Base-by-base conservation (phyloP, 106 monocot genomes). In the Cymbidium sinense region DNA sequence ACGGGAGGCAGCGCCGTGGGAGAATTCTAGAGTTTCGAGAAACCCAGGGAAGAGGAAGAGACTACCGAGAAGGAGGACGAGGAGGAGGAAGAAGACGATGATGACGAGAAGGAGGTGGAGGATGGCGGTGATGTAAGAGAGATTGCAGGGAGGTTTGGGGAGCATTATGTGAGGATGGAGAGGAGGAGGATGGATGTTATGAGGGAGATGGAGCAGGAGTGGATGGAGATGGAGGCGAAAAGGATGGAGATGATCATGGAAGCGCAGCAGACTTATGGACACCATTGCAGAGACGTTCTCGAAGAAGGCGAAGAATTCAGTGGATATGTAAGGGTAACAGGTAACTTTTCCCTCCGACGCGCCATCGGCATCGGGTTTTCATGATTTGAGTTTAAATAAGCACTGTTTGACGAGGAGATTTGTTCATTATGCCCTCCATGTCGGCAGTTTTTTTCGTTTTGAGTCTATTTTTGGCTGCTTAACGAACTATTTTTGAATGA, bases 181-280 rank as follows among this genome's bases (percentile, higher is more conserved):
- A 90, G 82, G 88, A 90, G 86, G 88, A 88, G 83, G 81, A 81
- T 93, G 81, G 90, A 90, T 79, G 37, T 93, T 79, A 77, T 86
- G 88, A 83, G 75, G 79, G 88, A 93, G 85, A 67, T 93, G 71
- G 93, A 93, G 85, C 81, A 81, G 55, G 93, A 88, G 27, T 86
- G 90, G 86, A 85, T 86, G 85, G 83, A 93, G 81, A 86, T 81
- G 86, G 93, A 91, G 78, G 81, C 82, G 43, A 90, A 82, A 81
- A 76, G 83, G 73, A 55, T 79, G 19, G 87, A 85, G 82, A 93
- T 93, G 93, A 70, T 86, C 67, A 64, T 83, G n/a, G 90, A 88
- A 73, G 76, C 90, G 6, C 88, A 85, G 82, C 65, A 77, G 77
- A 51, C 70, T 93, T 44, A 25, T 82, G 27, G 90, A 87, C 19